These are phyloP conservation scores for Sinapis alba DNA, from an alignment of 441 rosid genomes.

Conservation along the genomic window DNA sequence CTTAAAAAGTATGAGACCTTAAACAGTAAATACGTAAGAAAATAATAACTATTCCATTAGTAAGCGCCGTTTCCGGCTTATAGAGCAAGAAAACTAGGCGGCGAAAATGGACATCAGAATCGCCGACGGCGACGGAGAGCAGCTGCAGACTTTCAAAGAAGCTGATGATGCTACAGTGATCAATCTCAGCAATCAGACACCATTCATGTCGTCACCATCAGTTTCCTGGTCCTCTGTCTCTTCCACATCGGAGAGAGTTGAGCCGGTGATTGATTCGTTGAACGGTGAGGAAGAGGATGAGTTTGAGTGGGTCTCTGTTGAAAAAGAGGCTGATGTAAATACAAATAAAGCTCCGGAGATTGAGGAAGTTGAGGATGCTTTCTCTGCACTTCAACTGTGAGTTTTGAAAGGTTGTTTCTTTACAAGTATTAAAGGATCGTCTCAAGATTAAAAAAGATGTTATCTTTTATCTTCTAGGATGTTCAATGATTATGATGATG, in stretches of 20 bases:
- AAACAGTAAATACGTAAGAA: neutral
- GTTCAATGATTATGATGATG: constrained; percentile 25
- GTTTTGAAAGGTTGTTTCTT: constrained; percentile 23
- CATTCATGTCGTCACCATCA: constrained; percentile 28
- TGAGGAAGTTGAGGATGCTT: constrained; percentile 75
- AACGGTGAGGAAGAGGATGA: constrained; percentile 45
- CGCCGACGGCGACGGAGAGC: constrained; percentile 51
- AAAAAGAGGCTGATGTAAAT: constrained; percentile 45
- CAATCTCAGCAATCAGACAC: constrained; percentile 41
- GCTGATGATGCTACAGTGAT: constrained; percentile 46
- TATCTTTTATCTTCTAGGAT: constrained; percentile 24
- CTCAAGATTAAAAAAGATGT: neutral
- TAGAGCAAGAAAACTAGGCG: constrained; percentile 32
- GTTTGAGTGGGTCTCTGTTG: constrained; percentile 66
- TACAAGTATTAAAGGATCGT: neutral
- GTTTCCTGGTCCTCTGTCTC: constrained; percentile 38
- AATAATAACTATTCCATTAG: constrained; percentile 13
- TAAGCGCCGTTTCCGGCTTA: constrained; percentile 21
- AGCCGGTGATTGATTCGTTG: constrained; percentile 23
- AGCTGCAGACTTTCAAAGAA: constrained; percentile 45
- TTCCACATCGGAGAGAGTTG: constrained; percentile 9
- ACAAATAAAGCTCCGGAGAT: constrained; percentile 60
- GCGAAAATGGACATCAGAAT: constrained; percentile 36
- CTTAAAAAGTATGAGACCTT: neutral
- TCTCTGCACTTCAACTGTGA: constrained; percentile 80